These are phyloP conservation scores for Penicillium vulpinum DNA, from an alignment of 2,329 filamentous ascomycete genomes.

Conservation along the genomic window DNA sequence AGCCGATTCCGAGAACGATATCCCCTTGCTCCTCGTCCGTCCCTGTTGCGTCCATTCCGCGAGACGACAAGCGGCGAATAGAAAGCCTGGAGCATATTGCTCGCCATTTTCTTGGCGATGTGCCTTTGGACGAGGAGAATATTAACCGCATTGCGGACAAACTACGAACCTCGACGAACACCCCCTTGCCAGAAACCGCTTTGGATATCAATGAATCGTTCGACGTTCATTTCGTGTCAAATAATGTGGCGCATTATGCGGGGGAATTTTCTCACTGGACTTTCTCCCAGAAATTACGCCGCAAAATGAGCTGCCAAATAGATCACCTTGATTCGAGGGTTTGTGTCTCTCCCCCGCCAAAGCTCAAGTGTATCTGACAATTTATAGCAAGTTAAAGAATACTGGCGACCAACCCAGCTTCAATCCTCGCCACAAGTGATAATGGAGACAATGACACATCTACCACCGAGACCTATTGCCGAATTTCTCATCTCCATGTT, in stretches of 20 bases:
- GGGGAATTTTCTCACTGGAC: conserved; percentile 47
- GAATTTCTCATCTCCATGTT: conserved; percentile 42
- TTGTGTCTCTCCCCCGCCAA: background rate
- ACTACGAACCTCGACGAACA: conserved; percentile 1
- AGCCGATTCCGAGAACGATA: conserved; percentile 31
- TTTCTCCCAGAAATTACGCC: conserved; percentile 43
- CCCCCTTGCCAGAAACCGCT: background rate
- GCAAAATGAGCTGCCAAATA: conserved; percentile 40
- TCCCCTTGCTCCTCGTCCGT: background rate
- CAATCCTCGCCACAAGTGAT: conserved; percentile 38
- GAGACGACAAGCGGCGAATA: background rate
- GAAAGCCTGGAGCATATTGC: conserved; percentile 15
- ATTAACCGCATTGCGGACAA: conserved; percentile 9
- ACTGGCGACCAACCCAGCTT: conserved; percentile 43
- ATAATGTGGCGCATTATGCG: conserved; percentile 32
- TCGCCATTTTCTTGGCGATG: conserved; percentile 17
- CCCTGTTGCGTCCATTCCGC: background rate
- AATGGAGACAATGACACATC: conserved; percentile 34
- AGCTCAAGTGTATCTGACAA: background rate
- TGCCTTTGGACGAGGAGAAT: conserved; percentile 15
- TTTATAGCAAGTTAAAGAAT: conserved; percentile 36
- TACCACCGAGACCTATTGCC: conserved; percentile 43
- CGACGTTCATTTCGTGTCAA: conserved; percentile 11
- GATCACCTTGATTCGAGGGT: conserved; percentile 30
- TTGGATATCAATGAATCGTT: conserved; percentile 17